Percentiles rank a stretch among this genome's conserved stretches.
Conservation (phyloP, 2,329 filamentous ascomycete species). For the Corinectria fuckeliana region DNA sequence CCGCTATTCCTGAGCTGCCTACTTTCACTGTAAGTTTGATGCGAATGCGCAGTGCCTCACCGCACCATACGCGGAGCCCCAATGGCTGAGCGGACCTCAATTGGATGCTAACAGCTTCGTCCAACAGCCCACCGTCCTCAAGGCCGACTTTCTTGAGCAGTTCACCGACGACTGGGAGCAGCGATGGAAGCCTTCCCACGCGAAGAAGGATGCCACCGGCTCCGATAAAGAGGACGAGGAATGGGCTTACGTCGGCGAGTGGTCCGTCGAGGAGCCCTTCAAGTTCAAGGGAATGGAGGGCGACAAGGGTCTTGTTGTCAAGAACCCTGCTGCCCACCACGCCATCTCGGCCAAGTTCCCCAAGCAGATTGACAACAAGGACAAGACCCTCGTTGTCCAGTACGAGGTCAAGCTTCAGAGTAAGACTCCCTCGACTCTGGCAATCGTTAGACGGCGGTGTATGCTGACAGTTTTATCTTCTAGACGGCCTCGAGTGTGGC, state of each 20-base stretch:
- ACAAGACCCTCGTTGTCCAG: slow-evolving; percentile 94
- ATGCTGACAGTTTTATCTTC: slow-evolving; percentile 41
- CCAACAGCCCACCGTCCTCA: slow-evolving; percentile 79
- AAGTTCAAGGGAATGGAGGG: slow-evolving; percentile 92
- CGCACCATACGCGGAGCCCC: not conserved
- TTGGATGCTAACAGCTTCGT: slow-evolving; percentile 35
- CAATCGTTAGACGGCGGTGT: not conserved
- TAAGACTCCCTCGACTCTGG: slow-evolving; percentile 52
- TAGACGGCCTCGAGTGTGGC: slow-evolving; percentile 95
- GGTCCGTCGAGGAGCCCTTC: slow-evolving; percentile 92
- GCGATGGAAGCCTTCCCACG: slow-evolving; percentile 92
- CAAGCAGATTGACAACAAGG: slow-evolving; percentile 96
- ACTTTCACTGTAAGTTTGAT: slow-evolving; percentile 80
- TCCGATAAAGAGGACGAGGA: slow-evolving; percentile 84
- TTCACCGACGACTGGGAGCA: slow-evolving; percentile 96
- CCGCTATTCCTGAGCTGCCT: slow-evolving; percentile 70
- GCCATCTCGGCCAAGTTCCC: slow-evolving; percentile 99
- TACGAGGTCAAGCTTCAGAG: slow-evolving; percentile 99
- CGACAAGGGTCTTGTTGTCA: slow-evolving; percentile 96
- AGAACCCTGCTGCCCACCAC: slow-evolving; percentile 97
- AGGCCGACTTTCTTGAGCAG: slow-evolving; percentile 96
- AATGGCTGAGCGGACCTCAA: slow-evolving; percentile 6
- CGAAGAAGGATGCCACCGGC: slow-evolving; percentile 87
- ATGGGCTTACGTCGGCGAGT: slow-evolving; percentile 97
- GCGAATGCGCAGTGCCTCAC: not conserved